Evolutionary conservation across 805 yeast species (phyloP).

Genomic region (Gaillardinia entomophila): DNA sequence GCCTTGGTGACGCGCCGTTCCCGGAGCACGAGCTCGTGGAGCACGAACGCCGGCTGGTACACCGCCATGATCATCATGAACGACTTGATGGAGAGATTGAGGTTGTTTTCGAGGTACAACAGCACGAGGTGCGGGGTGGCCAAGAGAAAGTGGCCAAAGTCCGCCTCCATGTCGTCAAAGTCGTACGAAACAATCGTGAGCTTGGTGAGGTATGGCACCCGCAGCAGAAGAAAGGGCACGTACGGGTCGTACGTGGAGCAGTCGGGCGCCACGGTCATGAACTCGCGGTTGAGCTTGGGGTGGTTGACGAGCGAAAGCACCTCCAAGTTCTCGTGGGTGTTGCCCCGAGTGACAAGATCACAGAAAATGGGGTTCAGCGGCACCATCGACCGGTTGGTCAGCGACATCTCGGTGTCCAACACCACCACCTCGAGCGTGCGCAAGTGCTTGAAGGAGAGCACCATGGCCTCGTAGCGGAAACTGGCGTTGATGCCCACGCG

Average conservation of each 20-base stretch:
- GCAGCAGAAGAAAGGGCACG: conserved; percentile 16
- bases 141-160: conserved; percentile 22
- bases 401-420: conserved; percentile 11
- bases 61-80: conserved; percentile 23
- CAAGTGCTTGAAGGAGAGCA: conserved; percentile 20
- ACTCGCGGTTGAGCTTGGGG: conserved; percentile 13
- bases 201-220: conserved; percentile 17
- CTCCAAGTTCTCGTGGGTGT: conserved; percentile 7
- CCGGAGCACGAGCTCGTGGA: conserved; percentile 23
- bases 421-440: conserved; percentile 17
- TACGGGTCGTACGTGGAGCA: conserved; percentile 16
- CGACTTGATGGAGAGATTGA: conserved; percentile 17
- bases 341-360: conserved; percentile 1
- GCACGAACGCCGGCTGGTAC: conserved; percentile 20
- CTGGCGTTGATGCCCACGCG: conserved; percentile 24
- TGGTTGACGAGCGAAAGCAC: conserved; percentile 21
- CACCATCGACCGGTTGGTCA: conserved; percentile 11
- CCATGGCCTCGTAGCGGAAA: conserved; percentile 9
- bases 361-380: conserved; percentile 12
- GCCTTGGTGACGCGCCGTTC: conserved; percentile 17
- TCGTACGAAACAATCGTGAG: conserved; percentile 27
- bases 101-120: conserved; percentile 30
- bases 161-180: conserved; percentile 18
- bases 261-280: conserved; percentile 4
- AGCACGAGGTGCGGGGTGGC: conserved; percentile 10